Percentiles rank a stretch among this genome's conserved stretches.
phyloP scores from a whole-genome alignment of 495 filamentous ascomycete genomes.

The Aspergillus wentii region DNA sequence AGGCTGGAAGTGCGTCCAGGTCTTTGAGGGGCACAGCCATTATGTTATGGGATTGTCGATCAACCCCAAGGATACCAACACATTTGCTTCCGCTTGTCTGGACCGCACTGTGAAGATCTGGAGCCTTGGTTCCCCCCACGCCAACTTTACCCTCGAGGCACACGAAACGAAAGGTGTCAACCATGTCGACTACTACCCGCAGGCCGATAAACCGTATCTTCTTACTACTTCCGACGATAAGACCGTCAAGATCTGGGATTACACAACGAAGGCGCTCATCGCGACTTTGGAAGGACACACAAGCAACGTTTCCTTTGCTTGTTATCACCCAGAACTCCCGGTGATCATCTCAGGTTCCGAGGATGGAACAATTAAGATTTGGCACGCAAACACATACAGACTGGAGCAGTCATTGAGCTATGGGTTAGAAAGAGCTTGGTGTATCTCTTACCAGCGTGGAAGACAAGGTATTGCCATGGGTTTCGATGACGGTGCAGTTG shows the following conservation, averaged over 20 bases:
- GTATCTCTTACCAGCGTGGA: conserved; percentile 89
- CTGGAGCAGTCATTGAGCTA: conserved; percentile 95
- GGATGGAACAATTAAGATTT: conserved; percentile 96
- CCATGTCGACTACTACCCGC: conserved; percentile 95
- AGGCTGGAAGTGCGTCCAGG: conserved; percentile 94
- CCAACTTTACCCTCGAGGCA: conserved; percentile 94
- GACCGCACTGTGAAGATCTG: conserved; percentile 98
- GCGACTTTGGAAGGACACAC: conserved; percentile 96
- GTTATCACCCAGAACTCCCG: conserved; percentile 94
- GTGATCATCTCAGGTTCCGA: conserved; percentile 99
- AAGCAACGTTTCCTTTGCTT: conserved; percentile 98
- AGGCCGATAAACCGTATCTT: conserved; percentile 94
- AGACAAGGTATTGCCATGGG: conserved; percentile 92
- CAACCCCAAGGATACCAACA: conserved; percentile 98
- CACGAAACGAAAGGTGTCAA: conserved; percentile 99
- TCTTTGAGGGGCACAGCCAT: conserved; percentile 97
- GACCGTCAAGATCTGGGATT: conserved; percentile 96
- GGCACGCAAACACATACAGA: conserved; percentile 96
- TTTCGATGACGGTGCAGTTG: conserved; percentile 96
- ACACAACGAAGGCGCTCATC: conserved; percentile 95
- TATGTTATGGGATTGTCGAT: conserved; percentile 99
- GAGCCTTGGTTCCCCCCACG: conserved; percentile 83
- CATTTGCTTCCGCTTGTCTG: conserved; percentile 94
- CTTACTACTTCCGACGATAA: conserved; percentile 94
- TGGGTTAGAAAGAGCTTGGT: conserved; percentile 94